A percentile compares a stretch with the other conserved stretches of the same genome.
These are phyloP conservation scores for Acrodontium crateriforme DNA, from an alignment of 2,329 filamentous ascomycete genomes.

Conservation along the genomic window DNA sequence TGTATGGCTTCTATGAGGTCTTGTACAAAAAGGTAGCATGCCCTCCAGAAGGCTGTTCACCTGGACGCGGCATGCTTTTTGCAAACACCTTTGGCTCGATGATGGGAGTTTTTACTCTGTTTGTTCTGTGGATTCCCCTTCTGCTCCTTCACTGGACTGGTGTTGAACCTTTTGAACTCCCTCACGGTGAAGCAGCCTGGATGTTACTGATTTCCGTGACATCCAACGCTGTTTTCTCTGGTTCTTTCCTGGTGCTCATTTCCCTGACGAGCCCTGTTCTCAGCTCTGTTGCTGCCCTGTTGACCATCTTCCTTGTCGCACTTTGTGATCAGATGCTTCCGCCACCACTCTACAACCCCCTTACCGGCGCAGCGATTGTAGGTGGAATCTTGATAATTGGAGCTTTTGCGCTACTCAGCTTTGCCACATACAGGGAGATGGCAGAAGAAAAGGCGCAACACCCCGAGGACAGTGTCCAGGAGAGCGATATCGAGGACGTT, in stretches of 20 bases:
- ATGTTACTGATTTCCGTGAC: constrained; percentile 69
- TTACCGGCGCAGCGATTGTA: constrained; percentile 59
- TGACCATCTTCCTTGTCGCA: constrained; percentile 95
- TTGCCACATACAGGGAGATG: constrained; percentile 90
- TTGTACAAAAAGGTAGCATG: constrained; percentile 89
- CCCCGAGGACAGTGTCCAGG: constrained; percentile 25
- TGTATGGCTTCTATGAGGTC: constrained; percentile 96
- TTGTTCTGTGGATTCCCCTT: constrained; percentile 82
- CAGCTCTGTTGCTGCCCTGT: constrained; percentile 68
- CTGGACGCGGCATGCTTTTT: constrained; percentile 87
- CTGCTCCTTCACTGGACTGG: constrained; percentile 69
- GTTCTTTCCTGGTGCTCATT: constrained; percentile 84
- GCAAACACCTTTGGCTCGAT: constrained; percentile 82
- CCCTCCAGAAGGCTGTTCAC: constrained; percentile 73
- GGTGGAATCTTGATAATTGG: constrained; percentile 80
- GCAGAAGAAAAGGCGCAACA: constrained; percentile 61
- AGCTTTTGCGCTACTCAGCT: constrained; percentile 77
- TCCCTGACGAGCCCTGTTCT: constrained; percentile 85
- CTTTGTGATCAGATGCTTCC: constrained; percentile 80
- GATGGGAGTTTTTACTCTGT: constrained; percentile 74
- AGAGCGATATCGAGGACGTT: constrained; percentile 30
- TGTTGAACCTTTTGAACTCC: constrained; percentile 71
- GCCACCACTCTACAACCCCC: constrained; percentile 48
- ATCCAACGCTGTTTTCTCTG: constrained; percentile 84
- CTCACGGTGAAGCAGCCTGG: constrained; percentile 61